Conservation (phyloP, 495 filamentous ascomycete species). For the Talaromyces wortmannii region DNA sequence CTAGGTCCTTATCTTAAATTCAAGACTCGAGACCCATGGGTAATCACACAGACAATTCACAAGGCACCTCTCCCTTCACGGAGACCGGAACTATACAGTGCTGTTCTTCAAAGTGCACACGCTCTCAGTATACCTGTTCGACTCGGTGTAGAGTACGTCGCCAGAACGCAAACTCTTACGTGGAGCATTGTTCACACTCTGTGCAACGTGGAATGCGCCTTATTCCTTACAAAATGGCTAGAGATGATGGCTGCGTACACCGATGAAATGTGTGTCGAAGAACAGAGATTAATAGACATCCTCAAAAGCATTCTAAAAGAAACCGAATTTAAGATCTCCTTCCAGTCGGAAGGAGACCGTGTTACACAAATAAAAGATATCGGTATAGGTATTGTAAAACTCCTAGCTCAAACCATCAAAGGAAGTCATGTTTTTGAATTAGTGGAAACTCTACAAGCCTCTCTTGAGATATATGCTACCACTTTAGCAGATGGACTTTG, state of each 20-base stretch:
- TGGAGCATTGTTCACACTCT: constrained; percentile 43
- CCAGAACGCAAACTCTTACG: constrained; percentile 36
- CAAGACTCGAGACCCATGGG: constrained; percentile 18
- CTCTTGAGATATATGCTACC: neutral
- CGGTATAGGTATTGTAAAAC: neutral
- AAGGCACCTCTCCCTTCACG: constrained; percentile 5
- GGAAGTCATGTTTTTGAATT: neutral
- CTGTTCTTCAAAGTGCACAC: constrained; percentile 27
- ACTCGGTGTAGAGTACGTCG: constrained; percentile 36
- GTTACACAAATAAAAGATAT: neutral
- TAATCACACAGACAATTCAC: constrained; percentile 7
- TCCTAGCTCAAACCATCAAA: neutral
- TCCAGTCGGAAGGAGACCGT: neutral
- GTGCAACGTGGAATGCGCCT: constrained; percentile 39
- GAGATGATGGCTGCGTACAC: neutral
- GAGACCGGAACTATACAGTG: constrained; percentile 14
- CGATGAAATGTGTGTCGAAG: neutral
- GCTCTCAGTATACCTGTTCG: constrained; percentile 30
- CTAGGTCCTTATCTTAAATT: constrained; percentile 14
- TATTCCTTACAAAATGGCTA: constrained; percentile 42
- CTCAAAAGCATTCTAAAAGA: neutral
- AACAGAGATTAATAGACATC: neutral
- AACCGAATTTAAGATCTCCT: neutral
- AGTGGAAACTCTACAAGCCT: neutral
- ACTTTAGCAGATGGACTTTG: neutral